Evolutionary conservation across 2,329 filamentous ascomycete species (phyloP), one percentile per base, ranked within the genome.

Genomic region (Pseudogymnoascus sp.): DNA sequence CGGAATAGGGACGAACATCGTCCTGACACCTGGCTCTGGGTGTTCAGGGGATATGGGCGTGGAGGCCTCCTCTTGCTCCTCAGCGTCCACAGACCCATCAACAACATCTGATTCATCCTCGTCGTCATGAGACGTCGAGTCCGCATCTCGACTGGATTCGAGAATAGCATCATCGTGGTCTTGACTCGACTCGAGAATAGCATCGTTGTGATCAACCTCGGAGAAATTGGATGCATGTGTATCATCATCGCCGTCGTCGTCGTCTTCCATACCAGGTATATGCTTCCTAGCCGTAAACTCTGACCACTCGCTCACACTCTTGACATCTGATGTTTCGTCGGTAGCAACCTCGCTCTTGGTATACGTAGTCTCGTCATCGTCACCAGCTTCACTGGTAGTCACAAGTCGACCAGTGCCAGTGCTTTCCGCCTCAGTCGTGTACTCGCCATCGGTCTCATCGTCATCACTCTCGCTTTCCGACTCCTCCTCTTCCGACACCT

Each of bases 391-490:
- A 70, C 86, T 88, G 0, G 78, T 76, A 28, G 76, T 79, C 12
- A 89, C 85, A 35, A 90, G 83, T 60, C 84, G 82, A 2, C 90
- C 91, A 20, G 90, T 92, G 9, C 82, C 84, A 22, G 89, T 93
- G 72, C 90, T 96, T 71, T 97, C 92, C 12, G 81, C 91, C 41
- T 85, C 91, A 67, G 89, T 96, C 2, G 89, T 93, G 72, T 94
- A 96, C 67, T 90, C 87, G 22, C 77, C 82, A 65, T 92, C 84
- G 2, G 81, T 82, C 64, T 68, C 83, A 66, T 87, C 80, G 59
- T 80, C 79, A 57, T 75, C 80, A 65, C 87, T 79, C 37, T 82
- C 82, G 61, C 79, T 82, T 14, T 83, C 83, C 25, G 75, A 72
- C 28, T 74, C 74, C 14, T 75, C 69, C 1, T 72, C 69, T 30